Percentiles rank a stretch among this genome's conserved stretches.
Evolutionary conservation across 1,284 basidiomycete genomes (phyloP).

Genomic region (Tylopilus sp.): DNA sequence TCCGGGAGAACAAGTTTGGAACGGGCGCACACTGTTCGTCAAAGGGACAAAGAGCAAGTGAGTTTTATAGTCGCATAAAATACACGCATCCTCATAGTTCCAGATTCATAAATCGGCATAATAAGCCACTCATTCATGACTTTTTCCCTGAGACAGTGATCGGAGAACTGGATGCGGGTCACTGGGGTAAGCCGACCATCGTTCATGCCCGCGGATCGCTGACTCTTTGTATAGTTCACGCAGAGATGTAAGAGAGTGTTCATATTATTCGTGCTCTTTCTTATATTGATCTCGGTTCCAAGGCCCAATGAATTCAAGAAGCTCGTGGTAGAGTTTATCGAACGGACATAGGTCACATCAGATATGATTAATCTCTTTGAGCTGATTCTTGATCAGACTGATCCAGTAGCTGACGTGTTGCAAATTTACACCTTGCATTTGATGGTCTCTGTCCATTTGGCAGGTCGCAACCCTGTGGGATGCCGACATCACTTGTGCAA

Average conservation of each 20-base stretch:
- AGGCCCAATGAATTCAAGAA: conserved; percentile 62
- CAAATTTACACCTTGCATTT: no score
- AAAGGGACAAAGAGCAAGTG: conserved; percentile 85
- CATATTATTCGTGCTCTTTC: not conserved
- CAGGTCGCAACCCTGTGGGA: no score
- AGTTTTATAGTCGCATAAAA: conserved; percentile 33
- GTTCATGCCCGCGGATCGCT: not conserved
- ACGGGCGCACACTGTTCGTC: conserved; percentile 77
- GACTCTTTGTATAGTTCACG: conserved; percentile 57
- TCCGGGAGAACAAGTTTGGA: conserved; percentile 67
- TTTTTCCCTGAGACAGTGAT: conserved; percentile 78
- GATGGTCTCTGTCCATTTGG: no score
- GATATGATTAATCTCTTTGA: not conserved
- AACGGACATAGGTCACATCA: conserved; percentile 20
- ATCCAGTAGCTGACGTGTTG: no score
- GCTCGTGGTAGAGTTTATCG: conserved; percentile 55
- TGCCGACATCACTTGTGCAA: no score
- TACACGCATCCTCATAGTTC: not conserved
- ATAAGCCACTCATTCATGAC: conserved; percentile 63
- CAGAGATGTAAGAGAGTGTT: conserved; percentile 59
- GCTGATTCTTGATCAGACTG: no score
- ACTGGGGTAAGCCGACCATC: conserved; percentile 67
- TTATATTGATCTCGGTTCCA: conserved; percentile 12
- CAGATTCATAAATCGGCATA: conserved; percentile 80
- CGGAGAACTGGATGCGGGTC: conserved; percentile 67